These are phyloP conservation scores for Salicornia ramosissima DNA, from an alignment of 148 eudicot species.

Conservation along the genomic window DNA sequence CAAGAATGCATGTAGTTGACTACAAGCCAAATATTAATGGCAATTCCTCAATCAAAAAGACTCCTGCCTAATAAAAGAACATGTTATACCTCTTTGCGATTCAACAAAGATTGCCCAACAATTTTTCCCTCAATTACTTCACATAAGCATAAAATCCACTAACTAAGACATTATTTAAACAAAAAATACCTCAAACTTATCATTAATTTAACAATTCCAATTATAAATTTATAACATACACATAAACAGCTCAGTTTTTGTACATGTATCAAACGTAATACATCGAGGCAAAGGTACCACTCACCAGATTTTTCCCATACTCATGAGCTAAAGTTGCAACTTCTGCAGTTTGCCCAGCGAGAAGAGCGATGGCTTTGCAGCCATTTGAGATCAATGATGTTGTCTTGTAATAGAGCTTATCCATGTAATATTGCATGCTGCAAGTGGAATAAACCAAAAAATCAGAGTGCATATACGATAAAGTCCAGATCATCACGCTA, in stretches of 20 bases:
- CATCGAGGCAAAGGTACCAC: conserved; percentile 21
- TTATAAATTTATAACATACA: not conserved
- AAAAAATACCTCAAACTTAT: no score
- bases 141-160: not conserved
- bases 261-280: not conserved
- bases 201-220: not conserved
- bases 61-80: not conserved
- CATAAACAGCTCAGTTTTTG: not conserved
- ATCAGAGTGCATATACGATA: conserved; percentile 11
- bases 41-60: not conserved
- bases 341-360: conserved; percentile 85
- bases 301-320: conserved; percentile 88
- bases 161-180: not conserved
- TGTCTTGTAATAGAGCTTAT: conserved; percentile 88
- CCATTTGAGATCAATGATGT: conserved; percentile 92
- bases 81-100: not conserved
- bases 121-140: not conserved
- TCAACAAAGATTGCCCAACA: not conserved
- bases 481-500: not conserved
- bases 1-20: no score
- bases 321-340: conserved; percentile 77
- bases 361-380: conserved; percentile 92
- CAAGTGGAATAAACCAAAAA: conserved; percentile 12
- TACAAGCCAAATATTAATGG: not conserved
- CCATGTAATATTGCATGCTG: conserved; percentile 92